Evolutionary conservation across 2,329 filamentous ascomycete genomes (phyloP), one percentile per base, ranked within the genome.

Genomic region (Aaosphaeria arxii): DNA sequence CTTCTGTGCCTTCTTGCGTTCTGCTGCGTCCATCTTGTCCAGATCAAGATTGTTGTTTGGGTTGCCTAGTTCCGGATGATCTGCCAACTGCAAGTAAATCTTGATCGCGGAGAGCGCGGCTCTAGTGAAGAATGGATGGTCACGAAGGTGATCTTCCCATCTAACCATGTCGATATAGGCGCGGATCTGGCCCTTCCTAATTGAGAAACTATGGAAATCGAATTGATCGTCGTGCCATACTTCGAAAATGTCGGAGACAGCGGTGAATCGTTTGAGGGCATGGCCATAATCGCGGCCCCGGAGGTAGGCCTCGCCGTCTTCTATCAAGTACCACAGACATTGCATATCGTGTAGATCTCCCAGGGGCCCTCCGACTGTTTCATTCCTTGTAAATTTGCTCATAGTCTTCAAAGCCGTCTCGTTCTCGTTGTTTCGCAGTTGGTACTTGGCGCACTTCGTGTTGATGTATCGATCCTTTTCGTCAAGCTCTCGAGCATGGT

Each of bases 181-280:
- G 48, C 92, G 81, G 51, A 97, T 89, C 77, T 96, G 92, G 11
- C 95, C 95, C 72, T 97, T 99, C 17, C 94, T 81, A n/a, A 99
- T 77, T 17, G 91, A 96, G 72, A 99, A 99, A 68, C 85, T 90
- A 77, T 99, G 95, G 77, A 99, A 99, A 69, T 99, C 94, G 62
- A 97, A 96, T 65, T 99, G 94, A 61, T 99, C 94, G 69, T 99
- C 95, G 66, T 95, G 88, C 94, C 94, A 99, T 17, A 90, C 85
- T 57, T 97, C 92, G 63, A 99, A 99, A 56, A 99, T 95, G 71
- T 89, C 90, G 69, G 87, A 86, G 48, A 99, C 83, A 24, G 89
- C 80, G 56, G 91, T 89, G 71, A 96, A 92, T 43, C 95, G 85
- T 77, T 99, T 99, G 45, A 99, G 77, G 0, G 95, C 92, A 50